Evolutionary conservation across 805 yeast genomes (phyloP).

Genomic region (Ogataea saltuana): DNA sequence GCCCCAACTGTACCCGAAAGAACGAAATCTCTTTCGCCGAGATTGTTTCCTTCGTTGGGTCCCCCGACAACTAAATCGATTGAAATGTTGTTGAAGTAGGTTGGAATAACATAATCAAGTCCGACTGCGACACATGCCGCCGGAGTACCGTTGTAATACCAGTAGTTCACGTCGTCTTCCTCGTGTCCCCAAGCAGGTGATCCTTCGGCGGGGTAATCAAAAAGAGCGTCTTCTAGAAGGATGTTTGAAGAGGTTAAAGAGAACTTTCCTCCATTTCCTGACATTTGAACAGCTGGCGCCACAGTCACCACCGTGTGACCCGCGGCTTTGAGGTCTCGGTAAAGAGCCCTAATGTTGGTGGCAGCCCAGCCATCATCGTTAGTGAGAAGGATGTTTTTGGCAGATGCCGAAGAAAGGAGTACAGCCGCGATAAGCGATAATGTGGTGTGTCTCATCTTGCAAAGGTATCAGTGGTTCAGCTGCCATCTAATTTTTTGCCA

Average conservation of each 20-base stretch:
- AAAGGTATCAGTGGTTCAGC: too few species aligned
- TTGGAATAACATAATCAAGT: slow-evolving; percentile 48
- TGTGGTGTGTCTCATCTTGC: not conserved
- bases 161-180: slow-evolving; percentile 40
- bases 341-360: slow-evolving; percentile 57
- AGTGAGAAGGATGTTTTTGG: slow-evolving; percentile 48
- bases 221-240: slow-evolving; percentile 48
- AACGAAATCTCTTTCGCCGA: slow-evolving; percentile 44
- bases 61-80: slow-evolving; percentile 53
- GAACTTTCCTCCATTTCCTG: slow-evolving; percentile 58
- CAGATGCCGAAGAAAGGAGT: slow-evolving; percentile 16
- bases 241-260: slow-evolving; percentile 41
- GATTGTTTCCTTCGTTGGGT: slow-evolving; percentile 54
- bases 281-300: slow-evolving; percentile 53
- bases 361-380: slow-evolving; percentile 63
- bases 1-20: slow-evolving; percentile 56
- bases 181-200: slow-evolving; percentile 60
- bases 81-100: slow-evolving; percentile 42
- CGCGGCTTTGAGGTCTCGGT: slow-evolving; percentile 46
- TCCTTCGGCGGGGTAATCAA: slow-evolving; percentile 47
- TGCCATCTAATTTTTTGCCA: too few species aligned
- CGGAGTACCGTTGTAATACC: slow-evolving; percentile 61
- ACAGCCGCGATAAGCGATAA: slow-evolving; percentile 4
- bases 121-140: slow-evolving; percentile 53
- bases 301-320: slow-evolving; percentile 51